phyloP scores from a whole-genome alignment of 371 early-diverging fungal species.

The Entomophthora muscae region DNA sequence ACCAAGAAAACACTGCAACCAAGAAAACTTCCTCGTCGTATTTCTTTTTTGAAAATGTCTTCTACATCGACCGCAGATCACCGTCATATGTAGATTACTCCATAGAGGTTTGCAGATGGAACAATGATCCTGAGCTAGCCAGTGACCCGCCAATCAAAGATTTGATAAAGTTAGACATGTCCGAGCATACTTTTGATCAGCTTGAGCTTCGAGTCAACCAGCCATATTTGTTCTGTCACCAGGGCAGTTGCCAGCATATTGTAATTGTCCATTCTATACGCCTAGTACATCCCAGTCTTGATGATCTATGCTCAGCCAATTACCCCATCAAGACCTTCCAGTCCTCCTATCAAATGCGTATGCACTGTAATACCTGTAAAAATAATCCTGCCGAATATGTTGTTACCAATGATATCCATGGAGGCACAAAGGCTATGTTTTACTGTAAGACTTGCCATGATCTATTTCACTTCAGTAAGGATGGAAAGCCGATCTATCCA shows the following conservation, averaged over 20 bases:
- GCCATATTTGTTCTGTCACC: conserved; percentile 50
- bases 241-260: conserved; percentile 55
- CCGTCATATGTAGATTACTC: conserved; percentile 15
- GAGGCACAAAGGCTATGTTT: not conserved
- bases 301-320: not conserved
- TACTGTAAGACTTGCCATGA: not conserved
- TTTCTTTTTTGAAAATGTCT: conserved; percentile 24
- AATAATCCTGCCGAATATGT: not conserved
- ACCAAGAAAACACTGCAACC: not conserved
- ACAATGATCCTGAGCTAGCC: not conserved
- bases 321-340: not conserved
- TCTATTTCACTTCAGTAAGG: not conserved
- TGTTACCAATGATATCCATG: not conserved
- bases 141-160: too few species aligned
- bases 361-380: not conserved
- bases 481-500: not conserved
- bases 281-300: not conserved
- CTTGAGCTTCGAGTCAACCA: conserved; percentile 31
- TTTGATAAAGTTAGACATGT: conserved; percentile 22
- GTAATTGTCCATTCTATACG: conserved; percentile 22
- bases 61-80: conserved; percentile 24
- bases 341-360: not conserved
- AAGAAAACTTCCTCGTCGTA: conserved; percentile 16
- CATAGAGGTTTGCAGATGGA: conserved; percentile 10
- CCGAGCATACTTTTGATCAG: conserved; percentile 28